A percentile compares a stretch with the other conserved stretches of the same genome.
Evolutionary conservation across 495 filamentous ascomycete genomes (phyloP).

Genomic region (Sporormia fimetaria): DNA sequence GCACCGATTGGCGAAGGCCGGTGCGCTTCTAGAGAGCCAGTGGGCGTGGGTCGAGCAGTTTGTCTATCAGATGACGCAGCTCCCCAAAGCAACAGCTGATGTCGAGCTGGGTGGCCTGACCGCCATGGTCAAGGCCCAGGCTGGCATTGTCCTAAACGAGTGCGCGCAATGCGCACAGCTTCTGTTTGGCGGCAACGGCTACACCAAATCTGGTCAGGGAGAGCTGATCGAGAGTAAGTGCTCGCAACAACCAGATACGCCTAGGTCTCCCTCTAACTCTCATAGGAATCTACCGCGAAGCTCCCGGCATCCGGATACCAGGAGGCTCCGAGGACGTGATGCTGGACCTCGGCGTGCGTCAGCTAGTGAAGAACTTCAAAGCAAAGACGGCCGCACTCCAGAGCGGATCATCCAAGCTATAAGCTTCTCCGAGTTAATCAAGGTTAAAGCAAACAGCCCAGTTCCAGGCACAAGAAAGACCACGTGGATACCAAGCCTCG

Average conservation of each 20-base stretch:
- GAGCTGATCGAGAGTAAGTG: slow-evolving; percentile 55
- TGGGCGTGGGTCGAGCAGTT: slow-evolving; percentile 69
- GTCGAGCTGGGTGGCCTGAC: slow-evolving; percentile 56
- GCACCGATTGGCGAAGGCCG: slow-evolving; percentile 58
- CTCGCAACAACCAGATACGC: not conserved
- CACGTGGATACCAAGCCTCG: not conserved
- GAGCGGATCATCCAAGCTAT: slow-evolving; percentile 31
- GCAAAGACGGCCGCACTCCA: slow-evolving; percentile 51
- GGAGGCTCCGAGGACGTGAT: slow-evolving; percentile 69
- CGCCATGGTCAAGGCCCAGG: slow-evolving; percentile 58
- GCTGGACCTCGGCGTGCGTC: slow-evolving; percentile 56
- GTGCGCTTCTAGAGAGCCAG: slow-evolving; percentile 55
- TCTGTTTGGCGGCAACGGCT: slow-evolving; percentile 64
- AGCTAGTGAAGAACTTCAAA: slow-evolving; percentile 62
- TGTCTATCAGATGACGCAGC: slow-evolving; percentile 53
- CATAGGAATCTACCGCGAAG: slow-evolving; percentile 56
- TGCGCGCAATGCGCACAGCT: slow-evolving; percentile 57
- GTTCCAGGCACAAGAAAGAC: not conserved
- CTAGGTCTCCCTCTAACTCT: no score
- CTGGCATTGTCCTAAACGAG: slow-evolving; percentile 57
- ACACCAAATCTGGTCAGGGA: slow-evolving; percentile 55
- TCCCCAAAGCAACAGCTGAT: slow-evolving; percentile 53
- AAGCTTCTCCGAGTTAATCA: not conserved
- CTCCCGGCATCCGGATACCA: slow-evolving; percentile 50
- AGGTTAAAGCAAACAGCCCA: not conserved